Evolutionary conservation across 2,329 filamentous ascomycete genomes (phyloP).

Genomic region (Fusarium sp.): DNA sequence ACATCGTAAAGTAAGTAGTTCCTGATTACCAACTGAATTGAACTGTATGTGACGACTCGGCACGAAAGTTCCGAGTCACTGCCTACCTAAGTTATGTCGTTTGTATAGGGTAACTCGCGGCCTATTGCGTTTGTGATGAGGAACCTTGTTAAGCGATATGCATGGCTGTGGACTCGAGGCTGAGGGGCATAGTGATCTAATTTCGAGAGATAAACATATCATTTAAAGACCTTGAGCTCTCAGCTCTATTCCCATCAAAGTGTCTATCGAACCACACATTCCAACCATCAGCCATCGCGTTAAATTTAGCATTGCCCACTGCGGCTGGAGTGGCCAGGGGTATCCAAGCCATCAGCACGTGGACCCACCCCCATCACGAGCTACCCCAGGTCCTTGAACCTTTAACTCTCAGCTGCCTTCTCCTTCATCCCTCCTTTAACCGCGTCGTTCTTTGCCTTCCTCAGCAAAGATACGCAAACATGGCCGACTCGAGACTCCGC

Average conservation of each 20-base stretch:
- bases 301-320: not conserved
- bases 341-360: constrained; percentile 29
- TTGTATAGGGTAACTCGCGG: not conserved
- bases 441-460: not conserved
- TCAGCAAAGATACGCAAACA: constrained; percentile 27
- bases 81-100: not conserved
- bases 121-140: not conserved
- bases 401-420: not conserved
- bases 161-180: not conserved
- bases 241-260: not conserved
- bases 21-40: not conserved
- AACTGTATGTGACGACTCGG: not conserved
- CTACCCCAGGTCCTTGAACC: constrained; percentile 21
- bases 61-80: not conserved
- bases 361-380: constrained; percentile 34
- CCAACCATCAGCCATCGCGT: not conserved
- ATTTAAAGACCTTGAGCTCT: not conserved
- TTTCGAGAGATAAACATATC: not conserved
- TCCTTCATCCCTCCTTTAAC: not conserved
- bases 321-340: constrained; percentile 10
- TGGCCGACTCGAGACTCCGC: constrained; percentile 51
- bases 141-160: not conserved
- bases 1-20: too few species aligned
- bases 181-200: not conserved
- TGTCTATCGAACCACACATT: constrained; percentile 1